These are phyloP conservation scores for Magnolia officinalis DNA, from an alignment of 164 flowering plant genomes.

Conservation along the genomic window DNA sequence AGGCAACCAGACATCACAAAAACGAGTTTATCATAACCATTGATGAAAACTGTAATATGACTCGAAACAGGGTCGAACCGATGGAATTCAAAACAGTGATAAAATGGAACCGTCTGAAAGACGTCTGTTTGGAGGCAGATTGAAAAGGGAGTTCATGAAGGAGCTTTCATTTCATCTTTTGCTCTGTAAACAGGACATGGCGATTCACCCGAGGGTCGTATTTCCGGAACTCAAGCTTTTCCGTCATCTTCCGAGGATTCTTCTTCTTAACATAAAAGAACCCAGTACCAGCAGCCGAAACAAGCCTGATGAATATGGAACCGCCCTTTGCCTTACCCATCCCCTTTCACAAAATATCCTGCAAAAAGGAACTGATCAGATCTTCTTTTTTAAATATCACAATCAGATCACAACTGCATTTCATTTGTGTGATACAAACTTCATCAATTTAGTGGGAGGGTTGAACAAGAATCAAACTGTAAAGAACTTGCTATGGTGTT, in stretches of 20 bases:
- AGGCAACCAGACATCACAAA: too few relatives aligned
- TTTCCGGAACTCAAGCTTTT: slow-evolving; percentile 93
- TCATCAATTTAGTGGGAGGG: too few relatives aligned
- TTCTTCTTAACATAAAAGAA: slow-evolving; percentile 88
- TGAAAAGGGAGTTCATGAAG: neutral
- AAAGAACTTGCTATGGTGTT: too few relatives aligned
- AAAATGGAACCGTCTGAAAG: too few relatives aligned
- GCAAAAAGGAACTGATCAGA: neutral
- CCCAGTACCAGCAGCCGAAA: slow-evolving; percentile 93
- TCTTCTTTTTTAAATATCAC: too few relatives aligned
- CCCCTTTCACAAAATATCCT: neutral
- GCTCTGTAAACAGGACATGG: slow-evolving; percentile 84
- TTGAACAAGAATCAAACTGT: too few relatives aligned
- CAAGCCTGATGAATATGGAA: slow-evolving; percentile 70
- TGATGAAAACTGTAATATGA: too few relatives aligned
- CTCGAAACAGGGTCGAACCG: too few relatives aligned
- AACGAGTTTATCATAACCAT: too few relatives aligned
- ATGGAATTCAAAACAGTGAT: too few relatives aligned
- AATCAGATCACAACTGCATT: too few relatives aligned
- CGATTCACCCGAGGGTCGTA: slow-evolving; percentile 88
- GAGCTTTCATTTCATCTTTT: slow-evolving; percentile 69
- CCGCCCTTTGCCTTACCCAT: slow-evolving; percentile 72
- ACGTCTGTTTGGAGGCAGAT: neutral
- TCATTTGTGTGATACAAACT: too few relatives aligned
- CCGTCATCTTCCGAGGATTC: slow-evolving; percentile 52